Percentiles rank a stretch among this genome's conserved stretches.
Conservation (phyloP, 225 moss, liverwort and hornwort genomes). For the Bryum argenteum region DNA sequence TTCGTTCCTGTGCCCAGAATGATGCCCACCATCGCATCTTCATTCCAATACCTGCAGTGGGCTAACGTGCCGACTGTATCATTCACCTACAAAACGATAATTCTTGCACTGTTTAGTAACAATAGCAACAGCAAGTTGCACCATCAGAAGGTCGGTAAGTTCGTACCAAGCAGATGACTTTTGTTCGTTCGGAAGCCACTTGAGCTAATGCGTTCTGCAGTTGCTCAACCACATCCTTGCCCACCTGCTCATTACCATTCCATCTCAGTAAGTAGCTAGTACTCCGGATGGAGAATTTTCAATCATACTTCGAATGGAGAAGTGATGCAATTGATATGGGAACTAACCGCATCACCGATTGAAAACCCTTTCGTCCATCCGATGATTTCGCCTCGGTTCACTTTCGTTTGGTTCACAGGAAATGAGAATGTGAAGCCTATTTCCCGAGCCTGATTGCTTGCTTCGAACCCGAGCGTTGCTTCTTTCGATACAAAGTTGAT, state of each 20-base stretch:
- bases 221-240: conserved; percentile 40
- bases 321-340: neutral
- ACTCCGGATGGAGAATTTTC: neutral
- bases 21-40: conserved; percentile 78
- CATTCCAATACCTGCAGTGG: conserved; percentile 68
- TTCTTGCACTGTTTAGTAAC: neutral
- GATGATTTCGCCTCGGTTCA: conserved; percentile 67
- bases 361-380: conserved; percentile 85
- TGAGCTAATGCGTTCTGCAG: conserved; percentile 36
- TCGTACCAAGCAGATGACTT: conserved; percentile 40
- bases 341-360: conserved; percentile 68
- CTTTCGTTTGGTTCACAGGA: conserved; percentile 75
- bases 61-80: conserved; percentile 87
- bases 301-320: neutral
- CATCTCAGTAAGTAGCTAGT: neutral
- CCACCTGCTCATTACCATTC: conserved; percentile 32
- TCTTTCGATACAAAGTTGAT: conserved; percentile 60
- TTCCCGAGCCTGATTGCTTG: conserved; percentile 49
- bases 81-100: conserved; percentile 60
- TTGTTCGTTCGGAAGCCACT: conserved; percentile 23
- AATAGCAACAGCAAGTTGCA: too few species aligned
- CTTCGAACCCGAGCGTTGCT: conserved; percentile 57
- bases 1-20: conserved; percentile 83
- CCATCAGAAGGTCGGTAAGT: neutral
- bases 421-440: conserved; percentile 87